phyloP scores from a whole-genome alignment of 2,329 filamentous ascomycete genomes.

The Epicoccum sorghinum region DNA sequence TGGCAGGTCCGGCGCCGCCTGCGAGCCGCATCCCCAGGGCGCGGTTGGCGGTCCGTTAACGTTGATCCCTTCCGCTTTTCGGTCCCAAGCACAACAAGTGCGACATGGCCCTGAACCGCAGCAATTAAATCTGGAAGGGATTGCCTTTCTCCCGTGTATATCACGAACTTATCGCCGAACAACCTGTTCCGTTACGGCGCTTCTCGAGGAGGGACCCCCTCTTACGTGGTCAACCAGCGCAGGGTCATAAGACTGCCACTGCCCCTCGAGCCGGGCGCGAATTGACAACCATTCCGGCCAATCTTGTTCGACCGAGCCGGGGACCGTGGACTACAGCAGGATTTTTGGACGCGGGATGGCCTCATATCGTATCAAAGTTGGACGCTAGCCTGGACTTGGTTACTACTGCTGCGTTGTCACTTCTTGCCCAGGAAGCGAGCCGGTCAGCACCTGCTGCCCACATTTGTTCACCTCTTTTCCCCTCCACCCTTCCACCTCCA shows the following conservation, averaged over 20 bases:
- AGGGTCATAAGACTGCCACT: conserved; percentile 45
- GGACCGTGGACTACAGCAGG: conserved; percentile 28
- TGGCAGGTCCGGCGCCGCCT: conserved; percentile 25
- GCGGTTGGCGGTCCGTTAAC: conserved; percentile 21
- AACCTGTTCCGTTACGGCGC: conserved; percentile 24
- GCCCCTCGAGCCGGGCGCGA: conserved; percentile 32
- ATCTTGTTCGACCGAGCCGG: conserved; percentile 41
- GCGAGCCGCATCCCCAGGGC: conserved; percentile 27
- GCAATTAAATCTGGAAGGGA: conserved; percentile 19
- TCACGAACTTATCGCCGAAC: conserved; percentile 35
- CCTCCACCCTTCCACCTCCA: conserved; percentile 29
- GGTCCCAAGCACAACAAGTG: conserved; percentile 19
- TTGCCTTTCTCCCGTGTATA: conserved; percentile 25
- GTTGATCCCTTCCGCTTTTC: conserved; percentile 38
- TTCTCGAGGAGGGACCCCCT: conserved; percentile 25
- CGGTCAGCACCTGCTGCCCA: conserved; percentile 40
- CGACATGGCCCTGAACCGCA: conserved; percentile 12
- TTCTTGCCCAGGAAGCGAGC: conserved; percentile 35
- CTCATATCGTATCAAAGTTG: conserved; percentile 18
- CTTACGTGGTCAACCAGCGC: conserved; percentile 29
- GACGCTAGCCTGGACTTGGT: conserved; percentile 33
- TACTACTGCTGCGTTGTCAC: conserved; percentile 48
- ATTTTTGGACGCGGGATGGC: conserved; percentile 29
- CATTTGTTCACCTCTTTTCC: conserved; percentile 38
- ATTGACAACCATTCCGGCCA: conserved; percentile 43